phyloP scores from a whole-genome alignment of 2,329 filamentous ascomycete genomes.

The Clathrospora elynae region DNA sequence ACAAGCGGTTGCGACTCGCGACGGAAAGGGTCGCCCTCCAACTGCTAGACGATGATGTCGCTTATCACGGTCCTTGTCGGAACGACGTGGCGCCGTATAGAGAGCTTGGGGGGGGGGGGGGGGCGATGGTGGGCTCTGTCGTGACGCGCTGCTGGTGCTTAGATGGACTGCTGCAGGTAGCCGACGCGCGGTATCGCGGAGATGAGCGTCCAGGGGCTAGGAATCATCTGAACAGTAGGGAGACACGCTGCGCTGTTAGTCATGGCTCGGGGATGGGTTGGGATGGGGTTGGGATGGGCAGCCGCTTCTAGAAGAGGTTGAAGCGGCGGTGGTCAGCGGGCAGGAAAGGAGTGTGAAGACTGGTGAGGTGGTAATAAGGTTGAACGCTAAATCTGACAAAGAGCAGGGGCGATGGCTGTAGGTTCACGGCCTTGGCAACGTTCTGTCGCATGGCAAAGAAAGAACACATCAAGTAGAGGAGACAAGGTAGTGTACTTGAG shows the following conservation, averaged over 20 bases:
- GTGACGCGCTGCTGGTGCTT: background rate
- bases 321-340: slow-evolving; percentile 3
- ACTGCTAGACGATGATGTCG: no score
- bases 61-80: no score
- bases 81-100: background rate
- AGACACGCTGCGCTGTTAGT: background rate
- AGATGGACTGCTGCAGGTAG: background rate
- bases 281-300: background rate
- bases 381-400: slow-evolving; percentile 16
- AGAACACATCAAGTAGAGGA: background rate
- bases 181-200: background rate
- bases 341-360: slow-evolving; percentile 8
- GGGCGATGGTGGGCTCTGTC: background rate
- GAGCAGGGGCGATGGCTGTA: slow-evolving; percentile 7
- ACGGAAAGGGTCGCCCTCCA: no score
- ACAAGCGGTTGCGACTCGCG: background rate
- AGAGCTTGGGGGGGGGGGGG: background rate
- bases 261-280: background rate
- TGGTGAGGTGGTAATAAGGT: slow-evolving; percentile 26
- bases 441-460: slow-evolving; percentile 1
- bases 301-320: background rate
- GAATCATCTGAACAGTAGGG: background rate
- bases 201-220: background rate
- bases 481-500: background rate
- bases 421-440: slow-evolving; percentile 16